These are phyloP conservation scores for Ophiocordyceps unilateralis DNA, from an alignment of 2,329 filamentous ascomycete genomes.

Conservation along the genomic window DNA sequence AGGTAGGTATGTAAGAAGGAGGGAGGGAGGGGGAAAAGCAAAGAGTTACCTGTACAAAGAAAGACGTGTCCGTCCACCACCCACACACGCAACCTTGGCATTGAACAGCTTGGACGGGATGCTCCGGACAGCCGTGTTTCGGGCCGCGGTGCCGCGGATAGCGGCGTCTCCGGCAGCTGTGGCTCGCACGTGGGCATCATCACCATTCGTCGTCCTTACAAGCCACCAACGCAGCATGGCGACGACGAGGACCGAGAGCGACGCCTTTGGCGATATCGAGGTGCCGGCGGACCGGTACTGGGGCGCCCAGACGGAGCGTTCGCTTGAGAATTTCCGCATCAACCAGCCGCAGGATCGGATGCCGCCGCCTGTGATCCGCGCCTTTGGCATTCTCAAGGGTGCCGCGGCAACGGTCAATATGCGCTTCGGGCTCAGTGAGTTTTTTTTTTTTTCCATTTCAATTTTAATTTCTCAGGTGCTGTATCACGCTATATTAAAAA, in stretches of 20 bases:
- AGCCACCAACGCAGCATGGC: constrained; percentile 4
- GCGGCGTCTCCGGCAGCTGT: no score
- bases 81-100: no score
- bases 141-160: not conserved
- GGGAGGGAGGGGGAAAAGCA: no score
- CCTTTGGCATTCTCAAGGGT: constrained; percentile 94
- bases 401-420: constrained; percentile 93
- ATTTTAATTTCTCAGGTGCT: no score
- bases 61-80: no score
- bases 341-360: constrained; percentile 98
- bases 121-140: not conserved
- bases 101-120: not conserved
- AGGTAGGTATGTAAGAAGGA: no score
- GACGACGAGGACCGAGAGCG: constrained; percentile 61
- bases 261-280: constrained; percentile 95
- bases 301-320: constrained; percentile 94
- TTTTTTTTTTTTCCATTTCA: no score
- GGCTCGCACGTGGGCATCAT: no score
- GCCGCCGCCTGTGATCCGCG: constrained; percentile 80
- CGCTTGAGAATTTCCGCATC: constrained; percentile 95
- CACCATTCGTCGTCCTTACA: not conserved
- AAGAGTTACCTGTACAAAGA: no score
- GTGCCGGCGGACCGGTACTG: constrained; percentile 90
- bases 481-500: no score
- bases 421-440: constrained; percentile 68